These are phyloP conservation scores for Penicillium sp. DNA, from an alignment of 2,329 filamentous ascomycete species.

Conservation along the genomic window DNA sequence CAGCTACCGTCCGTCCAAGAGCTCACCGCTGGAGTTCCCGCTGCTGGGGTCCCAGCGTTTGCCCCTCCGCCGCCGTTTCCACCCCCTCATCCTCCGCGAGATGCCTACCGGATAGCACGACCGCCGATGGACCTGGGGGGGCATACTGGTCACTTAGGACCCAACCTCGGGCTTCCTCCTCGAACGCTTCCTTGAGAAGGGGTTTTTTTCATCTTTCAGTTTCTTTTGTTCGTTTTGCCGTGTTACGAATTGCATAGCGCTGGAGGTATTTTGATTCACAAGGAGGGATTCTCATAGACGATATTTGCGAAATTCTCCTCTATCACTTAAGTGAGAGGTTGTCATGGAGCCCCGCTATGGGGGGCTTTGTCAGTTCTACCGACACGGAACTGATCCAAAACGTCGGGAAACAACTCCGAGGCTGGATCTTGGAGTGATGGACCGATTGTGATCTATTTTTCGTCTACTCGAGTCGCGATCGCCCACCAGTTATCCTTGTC, in stretches of 20 bases:
- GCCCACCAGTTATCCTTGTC: slow-evolving; percentile 99
- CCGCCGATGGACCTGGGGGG: slow-evolving; percentile 35
- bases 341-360: not conserved
- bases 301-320: slow-evolving; percentile 26
- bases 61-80: slow-evolving; percentile 41
- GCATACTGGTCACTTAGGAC: slow-evolving; percentile 38
- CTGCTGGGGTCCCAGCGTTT: slow-evolving; percentile 52
- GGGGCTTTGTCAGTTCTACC: slow-evolving; percentile 10
- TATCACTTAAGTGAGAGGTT: slow-evolving; percentile 7
- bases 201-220: slow-evolving; percentile 23
- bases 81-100: slow-evolving; percentile 39
- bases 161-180: slow-evolving; percentile 39
- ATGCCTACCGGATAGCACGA: slow-evolving; percentile 40
- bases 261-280: slow-evolving; percentile 40
- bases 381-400: slow-evolving; percentile 18
- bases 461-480: slow-evolving; percentile 56
- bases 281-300: slow-evolving; percentile 37
- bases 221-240: slow-evolving; percentile 23
- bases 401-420: slow-evolving; percentile 27
- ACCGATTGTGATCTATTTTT: slow-evolving; percentile 25
- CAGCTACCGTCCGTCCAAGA: slow-evolving; percentile 53
- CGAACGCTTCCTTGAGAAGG: slow-evolving; percentile 40
- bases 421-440: slow-evolving; percentile 36
- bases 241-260: slow-evolving; percentile 47
- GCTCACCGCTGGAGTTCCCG: slow-evolving; percentile 51